Base-by-base conservation (phyloP, 371 early-diverging fungal species). In the Conidiobolus incongruus region DNA sequence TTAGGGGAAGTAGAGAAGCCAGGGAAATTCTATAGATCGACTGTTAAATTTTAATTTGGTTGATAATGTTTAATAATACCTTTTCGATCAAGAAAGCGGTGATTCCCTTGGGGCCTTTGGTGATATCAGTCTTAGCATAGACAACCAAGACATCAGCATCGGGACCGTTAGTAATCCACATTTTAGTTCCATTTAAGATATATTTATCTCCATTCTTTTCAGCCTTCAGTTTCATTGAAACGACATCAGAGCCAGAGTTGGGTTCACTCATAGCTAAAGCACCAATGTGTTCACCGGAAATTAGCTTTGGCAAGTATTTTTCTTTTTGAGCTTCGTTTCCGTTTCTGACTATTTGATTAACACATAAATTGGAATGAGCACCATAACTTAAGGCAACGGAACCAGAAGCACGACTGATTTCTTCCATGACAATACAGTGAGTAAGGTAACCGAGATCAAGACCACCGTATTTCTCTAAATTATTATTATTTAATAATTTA, bases 161-260 rank as follows among this genome's bases (percentile, higher is more conserved):
- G 13, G 90, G 90, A 2, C 93, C 93, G 62, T 95, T 95, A 32
- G 96, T 95, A 56, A 95, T 95, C 96, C 96, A 95, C 62, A 89
- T 74, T 63, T 92, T 91, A 53, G 75, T 83, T 1, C 85, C 85
- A 47, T 82, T 86, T 40, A 84, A 50, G 3, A 85, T 56, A 53
- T 86, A 92, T 15, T 52, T 54, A 52, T 75, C 75, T 26, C 86
- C 90, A 54, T 77, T 76, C 61, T 72, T 75, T 8, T 81, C 84
- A 0, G 96, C 96, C 4, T 63, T 58, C 33, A 86, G 54, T 52
- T 68, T 70, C 96, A 95, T 95, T 32, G 85, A 84, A 1, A 90
- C 90, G 1, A 95, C 96, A 59, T 95, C 96, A 7, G 83, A 82
- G 1, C 96, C 96, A 10, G 82, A 67, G 4, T 75, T 78, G 31